Evolutionary conservation across 176 grass and related monocot genomes (phyloP), one percentile per base, ranked within the genome.

Genomic region (Pharus latifolius): DNA sequence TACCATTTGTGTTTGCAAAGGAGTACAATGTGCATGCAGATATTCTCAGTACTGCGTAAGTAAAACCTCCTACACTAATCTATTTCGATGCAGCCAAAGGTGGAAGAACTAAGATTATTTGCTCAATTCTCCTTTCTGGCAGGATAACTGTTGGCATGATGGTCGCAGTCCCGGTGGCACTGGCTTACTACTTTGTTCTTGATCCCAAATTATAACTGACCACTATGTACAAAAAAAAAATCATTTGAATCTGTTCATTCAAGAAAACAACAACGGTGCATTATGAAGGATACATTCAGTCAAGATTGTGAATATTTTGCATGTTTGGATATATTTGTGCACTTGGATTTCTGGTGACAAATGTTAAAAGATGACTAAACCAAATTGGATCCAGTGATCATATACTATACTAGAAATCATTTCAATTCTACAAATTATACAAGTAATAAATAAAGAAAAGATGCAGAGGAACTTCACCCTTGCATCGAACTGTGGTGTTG

Each of bases 81-180:
- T 63, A 63, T 49, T n/a, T 32, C 41, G 43, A 59, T 69, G 10
- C 6, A 58, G 47, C 40, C 67, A 7, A 47, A 6, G 1, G 25
- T 74, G 53, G 10, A 59, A 30, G 7, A 53, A 60, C 60, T 65
- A 63, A 78, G 10, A 63, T 38, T 4, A 3, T 12, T 20, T 27
- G 33, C 17, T 38, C 10, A 7, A 45, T 45, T 49, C 11, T 81
- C 55, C 70, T 49, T 34, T 51, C 6, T 47, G 30, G 45, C 71
- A 96, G 93, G 65, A 85, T 96, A 78, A 96, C 92, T 59, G 24
- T 92, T 27, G 88, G 93, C 19, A 92, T 96, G 93, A 82, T 92
- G 60, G 42, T 77, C 53, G 93, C 88, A 27, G 85, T 96, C 70
- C 93, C 93, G 18, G 65, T 87, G 60, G 80, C 86, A 35, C 73